These are phyloP conservation scores for Phytophthora tubulina DNA, from an alignment of 352 stramenopile species.

Conservation along the genomic window DNA sequence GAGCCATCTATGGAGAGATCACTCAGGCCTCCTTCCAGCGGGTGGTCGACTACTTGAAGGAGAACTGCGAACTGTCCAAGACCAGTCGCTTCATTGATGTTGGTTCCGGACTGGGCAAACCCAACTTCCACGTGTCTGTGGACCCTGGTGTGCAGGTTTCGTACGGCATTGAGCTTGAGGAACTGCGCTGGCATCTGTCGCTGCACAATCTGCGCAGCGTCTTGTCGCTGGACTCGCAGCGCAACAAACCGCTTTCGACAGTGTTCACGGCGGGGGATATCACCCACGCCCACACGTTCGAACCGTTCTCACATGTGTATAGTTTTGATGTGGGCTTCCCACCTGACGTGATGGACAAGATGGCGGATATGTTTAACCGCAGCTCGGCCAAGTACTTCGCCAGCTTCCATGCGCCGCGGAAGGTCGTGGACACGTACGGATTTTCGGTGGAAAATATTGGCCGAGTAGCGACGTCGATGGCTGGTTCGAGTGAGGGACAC, in stretches of 20 bases:
- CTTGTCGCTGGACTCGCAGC: constrained; percentile 73
- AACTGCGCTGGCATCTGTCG: constrained; percentile 95
- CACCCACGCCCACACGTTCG: constrained; percentile 92
- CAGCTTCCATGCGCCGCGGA: constrained; percentile 94
- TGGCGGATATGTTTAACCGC: constrained; percentile 95
- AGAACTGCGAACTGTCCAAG: constrained; percentile 90
- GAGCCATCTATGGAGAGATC: constrained; percentile 98
- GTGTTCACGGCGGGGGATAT: constrained; percentile 97
- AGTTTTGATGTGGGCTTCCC: constrained; percentile 99
- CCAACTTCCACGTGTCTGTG: constrained; percentile 97
- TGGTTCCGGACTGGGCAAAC: constrained; percentile 97
- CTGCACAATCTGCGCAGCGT: constrained; percentile 94
- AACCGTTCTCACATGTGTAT: constrained; percentile 99
- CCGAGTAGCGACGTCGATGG: constrained; percentile 94
- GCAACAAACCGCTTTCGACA: constrained; percentile 65
- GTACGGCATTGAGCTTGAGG: constrained; percentile 96
- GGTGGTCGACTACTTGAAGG: constrained; percentile 95
- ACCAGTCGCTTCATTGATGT: constrained; percentile 97
- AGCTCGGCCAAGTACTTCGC: constrained; percentile 93
- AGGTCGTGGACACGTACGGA: constrained; percentile 94
- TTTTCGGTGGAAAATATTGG: constrained; percentile 94
- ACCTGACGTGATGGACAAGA: constrained; percentile 93
- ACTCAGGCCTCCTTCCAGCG: constrained; percentile 97
- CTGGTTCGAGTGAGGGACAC: constrained; percentile 96
- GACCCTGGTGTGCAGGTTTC: constrained; percentile 96